Evolutionary conservation across 768 basidiomycete species (phyloP), one percentile per base, ranked within the genome.

Genomic region (Lactarius trivialis): DNA sequence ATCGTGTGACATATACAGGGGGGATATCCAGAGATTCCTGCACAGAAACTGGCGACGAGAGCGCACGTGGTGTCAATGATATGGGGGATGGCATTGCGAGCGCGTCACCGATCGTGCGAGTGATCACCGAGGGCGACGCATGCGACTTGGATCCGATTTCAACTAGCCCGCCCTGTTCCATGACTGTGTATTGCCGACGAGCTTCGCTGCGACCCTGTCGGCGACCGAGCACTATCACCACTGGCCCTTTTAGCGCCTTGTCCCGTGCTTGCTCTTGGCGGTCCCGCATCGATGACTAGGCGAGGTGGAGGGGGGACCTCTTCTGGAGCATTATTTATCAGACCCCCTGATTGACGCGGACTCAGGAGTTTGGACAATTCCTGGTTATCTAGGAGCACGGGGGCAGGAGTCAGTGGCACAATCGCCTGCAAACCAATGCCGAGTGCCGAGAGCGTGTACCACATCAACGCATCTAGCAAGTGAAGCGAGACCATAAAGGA

Each of bases 151-250:
- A 68, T 54, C 78, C 77, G 55, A 85, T 70, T 70, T 86, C 85
- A 17, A 85, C 82, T 39, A 81, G 75, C 2, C 84, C 83, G 28
- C 82, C 82, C 69, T 84, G 79, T 61, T 89, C 85, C 85, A 88
- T 87, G 12, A 55, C 80, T 79, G 58, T 86, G 83, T 75, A 88
- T 76, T 0, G 81, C 85, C 69, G 60, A 76, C 72, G 60, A 73
- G 68, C 32, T 73, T 67, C 8, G 55, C 30, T 52, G 58, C 9
- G 62, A 55, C 9, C 45, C 52, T 6, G 53, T 50, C 32, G 49
- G 11, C 4, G 62, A 50, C 41, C 15, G 36, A 4, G 43, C 8
- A n/a, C 41, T 45, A 39, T 45, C 48, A 1, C 43, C 41, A 33
- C 52, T 54, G 45, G 11, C 56, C 2, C 50, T 32, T 5, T 28